A percentile compares a stretch with the other conserved stretches of the same genome.
Conservation (phyloP, 1,139 yeast genomes). For the Suhomyces wounanorum region DNA sequence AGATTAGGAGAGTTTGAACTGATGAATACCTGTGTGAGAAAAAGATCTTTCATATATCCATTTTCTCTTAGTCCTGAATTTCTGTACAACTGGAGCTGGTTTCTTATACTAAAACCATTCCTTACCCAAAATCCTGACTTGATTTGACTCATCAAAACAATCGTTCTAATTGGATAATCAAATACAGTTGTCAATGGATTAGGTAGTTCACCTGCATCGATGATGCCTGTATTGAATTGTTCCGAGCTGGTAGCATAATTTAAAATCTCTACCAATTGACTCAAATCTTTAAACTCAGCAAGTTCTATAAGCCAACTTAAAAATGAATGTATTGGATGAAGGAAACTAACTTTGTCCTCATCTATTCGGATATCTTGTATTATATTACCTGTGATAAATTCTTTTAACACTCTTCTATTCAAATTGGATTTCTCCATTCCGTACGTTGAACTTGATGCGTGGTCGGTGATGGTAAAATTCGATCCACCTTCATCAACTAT, state of each 20-base stretch:
- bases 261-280: conserved; percentile 22
- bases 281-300: conserved; percentile 35
- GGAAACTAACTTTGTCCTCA: conserved; percentile 60
- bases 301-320: conserved; percentile 70
- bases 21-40: conserved; percentile 67
- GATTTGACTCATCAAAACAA: conserved; percentile 58
- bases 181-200: conserved; percentile 42
- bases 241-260: conserved; percentile 10
- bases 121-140: conserved; percentile 64
- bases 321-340: conserved; percentile 80
- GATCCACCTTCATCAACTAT: not conserved
- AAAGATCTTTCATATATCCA: conserved; percentile 77
- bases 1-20: conserved; percentile 59
- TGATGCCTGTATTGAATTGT: conserved; percentile 5
- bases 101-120: conserved; percentile 66
- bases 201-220: conserved; percentile 21
- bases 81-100: conserved; percentile 78
- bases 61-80: conserved; percentile 82
- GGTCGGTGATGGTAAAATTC: not conserved
- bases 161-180: conserved; percentile 76
- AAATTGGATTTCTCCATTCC: conserved; percentile 2
- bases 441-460: not conserved
- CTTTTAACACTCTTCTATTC: conserved; percentile 22
- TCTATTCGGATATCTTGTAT: conserved; percentile 30
- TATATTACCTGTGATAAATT: conserved; percentile 25